These are phyloP conservation scores for Paraphaeosphaeria minitans DNA, from an alignment of 2,329 filamentous ascomycete genomes.

Conservation along the genomic window DNA sequence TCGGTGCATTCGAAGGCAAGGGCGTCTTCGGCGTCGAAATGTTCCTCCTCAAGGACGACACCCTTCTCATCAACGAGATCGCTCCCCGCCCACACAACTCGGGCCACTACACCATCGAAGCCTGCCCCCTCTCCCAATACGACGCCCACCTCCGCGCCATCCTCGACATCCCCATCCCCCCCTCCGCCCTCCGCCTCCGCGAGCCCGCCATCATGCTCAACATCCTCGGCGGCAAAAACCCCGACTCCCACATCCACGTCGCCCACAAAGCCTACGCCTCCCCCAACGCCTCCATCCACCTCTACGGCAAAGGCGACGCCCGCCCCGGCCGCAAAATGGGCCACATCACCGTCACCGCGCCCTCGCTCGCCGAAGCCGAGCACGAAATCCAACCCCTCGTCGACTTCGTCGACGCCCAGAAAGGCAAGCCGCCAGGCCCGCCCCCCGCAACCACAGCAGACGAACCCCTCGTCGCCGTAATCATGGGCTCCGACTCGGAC, in stretches of 20 bases:
- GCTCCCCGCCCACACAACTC: conserved; percentile 87
- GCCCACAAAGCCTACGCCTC: conserved; percentile 62
- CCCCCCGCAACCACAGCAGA: conserved; percentile 14
- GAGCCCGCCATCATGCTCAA: conserved; percentile 77
- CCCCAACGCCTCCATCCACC: conserved; percentile 71
- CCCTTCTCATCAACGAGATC: conserved; percentile 83
- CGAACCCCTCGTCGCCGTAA: conserved; percentile 71
- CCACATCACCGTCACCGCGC: conserved; percentile 81
- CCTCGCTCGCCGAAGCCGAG: conserved; percentile 70
- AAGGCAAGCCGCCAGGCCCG: conserved; percentile 38
- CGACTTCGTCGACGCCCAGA: conserved; percentile 64
- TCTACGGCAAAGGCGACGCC: conserved; percentile 87
- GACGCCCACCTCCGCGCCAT: conserved; percentile 88
- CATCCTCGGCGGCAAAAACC: conserved; percentile 71
- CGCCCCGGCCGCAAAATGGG: conserved; percentile 93
- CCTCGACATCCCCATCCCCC: conserved; percentile 65
- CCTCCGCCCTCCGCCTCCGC: conserved; percentile 60
- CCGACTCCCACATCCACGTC: conserved; percentile 67
- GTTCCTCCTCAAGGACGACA: conserved; percentile 78
- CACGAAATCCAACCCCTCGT: conserved; percentile 72
- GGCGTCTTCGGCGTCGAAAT: conserved; percentile 97
- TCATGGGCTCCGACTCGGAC: conserved; percentile 85
- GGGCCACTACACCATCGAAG: conserved; percentile 94
- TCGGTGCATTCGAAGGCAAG: conserved; percentile 80
- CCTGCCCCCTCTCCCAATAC: conserved; percentile 87